Conservation (phyloP, 2,329 filamentous ascomycete genomes). For the Sporothrix protearum region DNA sequence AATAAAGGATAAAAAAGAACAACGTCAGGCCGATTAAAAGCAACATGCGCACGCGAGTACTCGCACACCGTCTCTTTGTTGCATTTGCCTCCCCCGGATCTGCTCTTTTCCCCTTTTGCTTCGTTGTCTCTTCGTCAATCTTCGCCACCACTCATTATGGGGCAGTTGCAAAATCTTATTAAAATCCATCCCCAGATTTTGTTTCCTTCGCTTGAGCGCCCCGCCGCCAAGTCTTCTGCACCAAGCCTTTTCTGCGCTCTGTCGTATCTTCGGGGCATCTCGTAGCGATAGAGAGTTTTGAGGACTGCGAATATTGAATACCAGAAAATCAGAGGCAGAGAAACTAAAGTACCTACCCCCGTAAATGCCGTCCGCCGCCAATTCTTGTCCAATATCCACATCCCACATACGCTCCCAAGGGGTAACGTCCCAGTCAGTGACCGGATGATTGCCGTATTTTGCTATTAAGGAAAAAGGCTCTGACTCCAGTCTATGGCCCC, state of each 20-base stretch:
- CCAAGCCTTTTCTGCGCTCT: background rate
- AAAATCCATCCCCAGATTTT: background rate
- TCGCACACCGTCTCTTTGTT: background rate
- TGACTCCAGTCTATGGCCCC: background rate
- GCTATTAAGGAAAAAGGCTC: background rate
- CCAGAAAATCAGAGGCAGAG: background rate
- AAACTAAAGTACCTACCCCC: background rate
- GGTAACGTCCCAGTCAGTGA: background rate
- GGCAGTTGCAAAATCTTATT: background rate
- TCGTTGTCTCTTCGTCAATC: background rate
- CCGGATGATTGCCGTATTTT: background rate
- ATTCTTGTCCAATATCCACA: background rate
- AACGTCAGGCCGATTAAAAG: background rate
- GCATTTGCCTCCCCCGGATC: conserved; percentile 6
- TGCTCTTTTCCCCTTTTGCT: background rate
- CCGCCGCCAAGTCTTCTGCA: background rate
- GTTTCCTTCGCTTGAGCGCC: background rate
- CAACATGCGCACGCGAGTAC: background rate
- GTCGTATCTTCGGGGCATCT: conserved; percentile 7
- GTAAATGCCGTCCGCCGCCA: background rate
- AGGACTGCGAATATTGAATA: background rate
- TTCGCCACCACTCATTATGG: background rate
- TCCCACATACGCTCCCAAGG: background rate
- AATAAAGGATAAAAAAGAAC: background rate
- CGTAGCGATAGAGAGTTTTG: background rate